phyloP scores from a whole-genome alignment of 2,329 filamentous ascomycete species.

The Fusarium sp. region DNA sequence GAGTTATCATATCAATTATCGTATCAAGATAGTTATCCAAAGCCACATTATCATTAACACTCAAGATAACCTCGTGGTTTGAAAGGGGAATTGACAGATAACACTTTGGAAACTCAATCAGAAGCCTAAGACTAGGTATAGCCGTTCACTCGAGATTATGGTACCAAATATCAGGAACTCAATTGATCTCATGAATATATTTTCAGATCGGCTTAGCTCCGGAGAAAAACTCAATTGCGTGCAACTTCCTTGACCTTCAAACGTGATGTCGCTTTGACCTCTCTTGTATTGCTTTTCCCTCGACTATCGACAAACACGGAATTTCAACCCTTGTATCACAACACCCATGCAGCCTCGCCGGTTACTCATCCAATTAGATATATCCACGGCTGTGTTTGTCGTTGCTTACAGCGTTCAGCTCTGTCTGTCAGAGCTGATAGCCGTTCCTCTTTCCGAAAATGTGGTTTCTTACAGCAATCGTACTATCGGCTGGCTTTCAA shows the following conservation, averaged over 20 bases:
- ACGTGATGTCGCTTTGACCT: slow-evolving; percentile 6
- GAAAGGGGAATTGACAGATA: neutral
- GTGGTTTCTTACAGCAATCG: neutral
- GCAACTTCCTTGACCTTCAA: neutral
- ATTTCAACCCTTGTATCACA: slow-evolving; percentile 11
- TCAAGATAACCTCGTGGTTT: neutral
- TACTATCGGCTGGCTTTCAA: slow-evolving; percentile 8
- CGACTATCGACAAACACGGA: slow-evolving; percentile 1
- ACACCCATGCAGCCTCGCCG: slow-evolving; percentile 16
- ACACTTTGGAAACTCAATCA: neutral
- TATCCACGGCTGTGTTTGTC: neutral
- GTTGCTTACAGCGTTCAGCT: slow-evolving; percentile 1
- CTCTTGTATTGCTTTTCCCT: slow-evolving; percentile 13
- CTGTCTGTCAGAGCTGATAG: neutral
- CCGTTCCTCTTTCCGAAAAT: neutral
- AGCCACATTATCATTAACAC: neutral
- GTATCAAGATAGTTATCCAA: neutral
- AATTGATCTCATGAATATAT: neutral
- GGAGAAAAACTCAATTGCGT: neutral
- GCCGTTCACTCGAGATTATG: neutral
- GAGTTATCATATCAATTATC: neutral
- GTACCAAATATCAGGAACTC: neutral
- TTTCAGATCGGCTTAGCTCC: neutral
- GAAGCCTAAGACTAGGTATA: neutral
- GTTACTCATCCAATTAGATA: slow-evolving; percentile 6